Base-by-base conservation (phyloP, 225 moss, liverwort and hornwort genomes). In the Straminergon stramineum region DNA sequence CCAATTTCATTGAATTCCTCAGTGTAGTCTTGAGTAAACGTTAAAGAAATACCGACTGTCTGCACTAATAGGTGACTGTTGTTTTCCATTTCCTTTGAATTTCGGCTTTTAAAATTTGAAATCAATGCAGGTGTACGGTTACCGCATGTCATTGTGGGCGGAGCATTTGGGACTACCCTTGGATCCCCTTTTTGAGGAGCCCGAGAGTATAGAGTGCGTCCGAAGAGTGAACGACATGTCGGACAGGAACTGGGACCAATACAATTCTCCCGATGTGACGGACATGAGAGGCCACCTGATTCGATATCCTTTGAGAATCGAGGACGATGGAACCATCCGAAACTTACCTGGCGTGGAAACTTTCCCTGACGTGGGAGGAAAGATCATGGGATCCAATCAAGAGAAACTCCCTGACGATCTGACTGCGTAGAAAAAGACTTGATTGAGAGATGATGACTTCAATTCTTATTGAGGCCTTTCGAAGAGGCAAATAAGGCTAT, bases 311-410 rank as follows among this genome's bases (percentile, higher is more conserved):
- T 91, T 97, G 91, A 85, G 85, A 27, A 88, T 98, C 23, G 85
- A 89, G 60, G 84, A 91, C 65, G 93, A 98, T 39, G 98, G 98
- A 58, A 86, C 79, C 65, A 53, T 98, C 48, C 83, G 89, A 55
- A 78, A 71, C 70, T 41, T 97, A 21, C 95, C 92, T 30, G 95
- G 93, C 53, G 87, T 85, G 43, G 95, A 96, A 81, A 91, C 90
- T 16, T 98, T 98, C 86, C 98, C 97, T 4, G 98, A 98, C 84
- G 97, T 98, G 32, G 97, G 98, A 65, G 98, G 98, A 28, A 96
- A 97, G 75, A 90, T 98, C 71, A 80, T 97, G 95, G 98, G 98
- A 57, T 81, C 89, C 45, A 91, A 95, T 56, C 92, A 93, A 63
- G 89, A 91, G 56, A 32, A 53, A 30, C 85, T 94, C 41, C 94